Evolutionary conservation across 441 rosid genomes (phyloP), one percentile per base, ranked within the genome.

Genomic region (Cnidoscolus chayamansa): DNA sequence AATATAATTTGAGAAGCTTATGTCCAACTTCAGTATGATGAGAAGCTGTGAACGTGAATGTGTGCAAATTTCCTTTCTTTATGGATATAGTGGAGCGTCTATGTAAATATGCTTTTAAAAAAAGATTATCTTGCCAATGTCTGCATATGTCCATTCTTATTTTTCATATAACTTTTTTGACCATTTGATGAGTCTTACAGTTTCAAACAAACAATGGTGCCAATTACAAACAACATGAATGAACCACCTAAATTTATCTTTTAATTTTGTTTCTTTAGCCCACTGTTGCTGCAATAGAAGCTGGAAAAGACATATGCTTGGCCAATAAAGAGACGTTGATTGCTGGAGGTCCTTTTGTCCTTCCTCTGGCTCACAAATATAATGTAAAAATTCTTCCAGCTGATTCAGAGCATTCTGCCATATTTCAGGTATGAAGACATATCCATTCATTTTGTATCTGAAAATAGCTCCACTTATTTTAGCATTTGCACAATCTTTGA

Each of bases 391-490:
- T 94, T 78, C 97, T 94, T 79, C 97, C 97, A 3, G 97, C 97
- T 71, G 97, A 92, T 87, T 94, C 98, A 6, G 98, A 94, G 75
- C 98, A 94, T 82, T 94, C 97, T 74, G 97, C 98, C 54, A 88
- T 94, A 80, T 94, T 94, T 79, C 97, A 94, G 97, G 97, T 91
- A 79, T 60, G 65, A 16, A 67, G 75, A 56, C 31, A 43, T 56
- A 57, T 54, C 0, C 45, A 40, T 7, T 4, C 45, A 40, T 40
- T 35, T 35, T 40, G 45, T 40, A 5, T 40, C 45, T 40, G 45
- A 7, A 40, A 48, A 31, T 49, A 32, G 20, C 16, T 31, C 37
- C 43, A 25, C 48, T 19, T 25, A 49, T 54, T 68, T 64, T 53
- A 35, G 58, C 67, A 40, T 59, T 47, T 58, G n/a, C 61, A 45